Percentiles rank a stretch among this genome's conserved stretches.
These are phyloP conservation scores for Boechera retrofracta DNA, from an alignment of 345 rosid genomes.

Conservation along the genomic window DNA sequence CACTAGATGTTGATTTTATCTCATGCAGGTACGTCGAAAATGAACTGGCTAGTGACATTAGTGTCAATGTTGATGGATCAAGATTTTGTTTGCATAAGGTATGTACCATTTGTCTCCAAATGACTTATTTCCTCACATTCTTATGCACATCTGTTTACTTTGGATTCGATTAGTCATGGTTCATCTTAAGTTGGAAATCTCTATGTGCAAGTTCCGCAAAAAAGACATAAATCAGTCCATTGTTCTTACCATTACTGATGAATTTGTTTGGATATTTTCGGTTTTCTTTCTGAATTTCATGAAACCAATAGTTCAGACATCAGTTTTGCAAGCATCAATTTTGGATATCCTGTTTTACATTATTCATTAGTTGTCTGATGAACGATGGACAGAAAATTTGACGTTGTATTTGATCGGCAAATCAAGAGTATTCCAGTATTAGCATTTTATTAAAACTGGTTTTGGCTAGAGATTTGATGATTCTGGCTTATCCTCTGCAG, in stretches of 20 bases:
- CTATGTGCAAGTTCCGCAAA: background rate
- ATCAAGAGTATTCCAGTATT: too few relatives aligned
- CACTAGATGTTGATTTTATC: background rate
- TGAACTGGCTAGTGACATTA: conserved; percentile 79
- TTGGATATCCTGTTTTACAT: background rate
- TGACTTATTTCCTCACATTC: background rate
- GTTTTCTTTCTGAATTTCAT: background rate
- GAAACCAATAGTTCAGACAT: background rate
- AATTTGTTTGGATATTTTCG: background rate
- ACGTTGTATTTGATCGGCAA: too few relatives aligned
- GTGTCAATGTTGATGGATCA: conserved; percentile 58
- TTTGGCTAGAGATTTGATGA: background rate
- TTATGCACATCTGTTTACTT: conserved; percentile 1
- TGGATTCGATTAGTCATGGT: background rate
- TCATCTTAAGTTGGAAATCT: background rate
- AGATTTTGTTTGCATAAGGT: conserved; percentile 89
- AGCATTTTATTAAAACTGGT: too few relatives aligned
- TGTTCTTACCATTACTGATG: background rate
- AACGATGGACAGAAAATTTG: too few relatives aligned
- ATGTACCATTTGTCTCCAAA: conserved; percentile 17
- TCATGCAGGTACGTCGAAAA: conserved; percentile 64
- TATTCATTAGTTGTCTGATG: background rate
- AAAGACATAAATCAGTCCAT: background rate
- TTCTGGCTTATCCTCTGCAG: conserved; percentile 49
- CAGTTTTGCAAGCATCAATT: background rate